phyloP scores from a whole-genome alignment of 306 rosid genomes.

The Rosa persica region DNA sequence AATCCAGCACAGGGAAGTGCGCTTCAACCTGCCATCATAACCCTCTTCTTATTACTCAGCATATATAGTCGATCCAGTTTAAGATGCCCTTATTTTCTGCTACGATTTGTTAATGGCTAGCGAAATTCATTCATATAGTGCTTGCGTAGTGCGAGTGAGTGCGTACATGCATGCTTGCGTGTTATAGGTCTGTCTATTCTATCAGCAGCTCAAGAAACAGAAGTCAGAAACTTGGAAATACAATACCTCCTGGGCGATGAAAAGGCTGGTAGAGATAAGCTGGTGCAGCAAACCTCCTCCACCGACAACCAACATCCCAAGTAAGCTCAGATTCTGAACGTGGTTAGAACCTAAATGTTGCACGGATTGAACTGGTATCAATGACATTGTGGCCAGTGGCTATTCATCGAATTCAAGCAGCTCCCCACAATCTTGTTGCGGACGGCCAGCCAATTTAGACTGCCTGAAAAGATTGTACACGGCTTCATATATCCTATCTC shows the following conservation, averaged over 20 bases:
- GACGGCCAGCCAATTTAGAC: conserved; percentile 29
- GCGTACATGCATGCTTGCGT: not conserved
- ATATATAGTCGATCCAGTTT: not conserved
- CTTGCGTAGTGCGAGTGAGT: not conserved
- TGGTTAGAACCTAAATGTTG: not conserved
- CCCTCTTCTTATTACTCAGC: not conserved
- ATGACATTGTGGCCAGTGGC: not conserved
- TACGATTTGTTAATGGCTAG: not conserved
- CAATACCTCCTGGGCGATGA: conserved; percentile 16
- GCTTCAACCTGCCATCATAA: not conserved
- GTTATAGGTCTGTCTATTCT: not conserved
- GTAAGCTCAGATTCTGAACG: conserved; percentile 7
- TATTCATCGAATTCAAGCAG: conserved; percentile 32
- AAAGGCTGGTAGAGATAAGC: not conserved
- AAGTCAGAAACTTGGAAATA: conserved; percentile 10
- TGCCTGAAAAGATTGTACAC: conserved; percentile 42
- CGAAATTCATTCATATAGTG: not conserved
- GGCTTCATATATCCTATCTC: conserved; percentile 36
- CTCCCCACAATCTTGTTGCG: conserved; percentile 27
- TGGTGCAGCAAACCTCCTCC: conserved; percentile 9
- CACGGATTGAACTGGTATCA: not conserved
- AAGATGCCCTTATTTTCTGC: not conserved
- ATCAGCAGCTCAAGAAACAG: conserved; percentile 7
- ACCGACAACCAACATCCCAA: not conserved
- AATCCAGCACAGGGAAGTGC: not conserved